Evolutionary conservation across 23 red algal genomes (phyloP).

Genomic region (Gracilaria domingensis): DNA sequence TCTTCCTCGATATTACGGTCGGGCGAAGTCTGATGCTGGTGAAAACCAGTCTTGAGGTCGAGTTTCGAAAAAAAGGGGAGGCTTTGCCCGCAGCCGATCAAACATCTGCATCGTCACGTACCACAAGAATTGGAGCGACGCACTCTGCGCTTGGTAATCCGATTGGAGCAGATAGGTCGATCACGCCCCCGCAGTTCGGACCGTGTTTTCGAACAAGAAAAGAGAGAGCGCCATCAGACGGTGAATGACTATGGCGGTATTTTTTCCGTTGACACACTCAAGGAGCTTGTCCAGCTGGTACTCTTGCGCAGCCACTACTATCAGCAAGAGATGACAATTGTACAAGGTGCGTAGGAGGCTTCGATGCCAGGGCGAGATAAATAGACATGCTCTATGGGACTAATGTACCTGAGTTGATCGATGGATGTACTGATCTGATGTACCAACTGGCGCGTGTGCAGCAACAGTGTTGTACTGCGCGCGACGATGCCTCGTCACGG

Average conservation of each 20-base stretch:
- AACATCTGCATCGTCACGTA: not conserved
- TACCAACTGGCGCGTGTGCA: too few species aligned
- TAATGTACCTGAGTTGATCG: too few species aligned
- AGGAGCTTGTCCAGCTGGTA: not conserved
- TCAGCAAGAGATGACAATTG: not conserved
- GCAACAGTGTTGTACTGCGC: too few species aligned
- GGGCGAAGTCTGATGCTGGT: not conserved
- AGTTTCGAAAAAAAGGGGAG: not conserved
- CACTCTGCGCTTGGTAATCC: slow-evolving; percentile 12
- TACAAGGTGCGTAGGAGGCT: not conserved
- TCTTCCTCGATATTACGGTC: too few species aligned
- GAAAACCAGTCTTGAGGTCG: not conserved
- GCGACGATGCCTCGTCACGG: too few species aligned
- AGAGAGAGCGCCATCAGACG: not conserved
- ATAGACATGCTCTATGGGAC: not conserved
- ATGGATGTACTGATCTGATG: too few species aligned
- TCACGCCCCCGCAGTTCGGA: not conserved
- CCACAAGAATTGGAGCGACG: not conserved
- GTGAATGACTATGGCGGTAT: not conserved
- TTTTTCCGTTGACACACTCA: not conserved
- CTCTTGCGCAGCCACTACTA: not conserved
- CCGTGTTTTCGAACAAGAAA: slow-evolving; percentile 2
- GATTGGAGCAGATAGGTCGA: not conserved
- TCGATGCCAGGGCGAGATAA: not conserved
- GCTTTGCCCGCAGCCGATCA: not conserved